Evolutionary conservation across 306 rosid species (phyloP).

Genomic region (Rubus parviflorus): DNA sequence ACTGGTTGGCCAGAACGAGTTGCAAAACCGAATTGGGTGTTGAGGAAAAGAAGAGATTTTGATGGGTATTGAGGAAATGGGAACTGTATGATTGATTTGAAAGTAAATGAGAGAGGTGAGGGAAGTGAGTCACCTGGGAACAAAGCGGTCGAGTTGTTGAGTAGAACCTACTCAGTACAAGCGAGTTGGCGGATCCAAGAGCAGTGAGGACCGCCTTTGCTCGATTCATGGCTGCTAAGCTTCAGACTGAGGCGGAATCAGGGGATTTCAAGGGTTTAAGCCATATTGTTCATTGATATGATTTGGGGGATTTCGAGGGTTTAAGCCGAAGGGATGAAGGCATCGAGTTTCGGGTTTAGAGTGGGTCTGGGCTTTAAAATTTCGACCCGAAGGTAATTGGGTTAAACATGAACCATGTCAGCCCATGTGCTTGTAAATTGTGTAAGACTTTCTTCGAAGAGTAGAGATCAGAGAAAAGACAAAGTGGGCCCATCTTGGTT

Average conservation of each 20-base stretch:
- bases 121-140: constrained; percentile 55
- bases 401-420: neutral
- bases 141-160: constrained; percentile 31
- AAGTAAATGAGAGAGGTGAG: constrained; percentile 30
- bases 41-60: constrained; percentile 50
- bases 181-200: constrained; percentile 48
- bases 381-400: neutral
- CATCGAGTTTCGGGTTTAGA: neutral
- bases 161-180: constrained; percentile 34
- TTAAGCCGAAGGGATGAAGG: neutral
- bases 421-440: neutral
- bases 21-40: constrained; percentile 59
- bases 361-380: neutral
- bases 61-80: constrained; percentile 34
- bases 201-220: constrained; percentile 40
- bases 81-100: constrained; percentile 22
- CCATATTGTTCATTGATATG: neutral
- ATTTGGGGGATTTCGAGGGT: constrained; percentile 27
- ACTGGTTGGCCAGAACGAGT: constrained; percentile 51
- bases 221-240: constrained; percentile 54
- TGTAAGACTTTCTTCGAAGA: neutral
- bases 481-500: neutral
- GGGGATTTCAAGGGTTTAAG: neutral
- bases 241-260: neutral
- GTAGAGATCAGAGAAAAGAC: neutral